These are phyloP conservation scores for Orbilia oligospora DNA, from an alignment of 2,329 filamentous ascomycete species.

Conservation along the genomic window DNA sequence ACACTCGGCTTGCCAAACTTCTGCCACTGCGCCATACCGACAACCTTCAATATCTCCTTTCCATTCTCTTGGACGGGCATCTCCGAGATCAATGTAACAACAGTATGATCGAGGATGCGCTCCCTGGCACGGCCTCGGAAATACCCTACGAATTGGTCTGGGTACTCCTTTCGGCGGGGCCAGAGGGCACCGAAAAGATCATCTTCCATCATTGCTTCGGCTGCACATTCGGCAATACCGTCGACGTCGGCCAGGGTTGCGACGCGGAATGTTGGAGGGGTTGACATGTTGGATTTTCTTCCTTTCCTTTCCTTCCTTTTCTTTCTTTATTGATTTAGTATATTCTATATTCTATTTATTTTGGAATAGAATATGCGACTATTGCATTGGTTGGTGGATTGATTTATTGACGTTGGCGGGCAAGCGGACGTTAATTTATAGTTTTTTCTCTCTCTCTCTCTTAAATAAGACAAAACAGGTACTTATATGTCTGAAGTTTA, in stretches of 20 bases:
- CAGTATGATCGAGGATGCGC: conserved; percentile 31
- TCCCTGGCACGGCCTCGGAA: conserved; percentile 36
- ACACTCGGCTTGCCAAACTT: conserved; percentile 33
- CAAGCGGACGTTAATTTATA: conserved; percentile 11
- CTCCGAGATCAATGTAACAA: conserved; percentile 41
- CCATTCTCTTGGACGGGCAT: conserved; percentile 22
- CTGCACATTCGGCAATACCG: conserved; percentile 38
- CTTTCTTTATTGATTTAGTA: neutral
- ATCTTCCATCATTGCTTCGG: conserved; percentile 48
- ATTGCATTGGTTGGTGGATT: neutral
- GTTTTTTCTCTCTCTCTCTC: neutral
- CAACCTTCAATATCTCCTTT: conserved; percentile 23
- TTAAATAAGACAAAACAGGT: too few relatives aligned
- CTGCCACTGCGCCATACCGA: conserved; percentile 53
- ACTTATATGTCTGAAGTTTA: too few relatives aligned
- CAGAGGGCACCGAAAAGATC: conserved; percentile 51
- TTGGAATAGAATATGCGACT: neutral
- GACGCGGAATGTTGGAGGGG: conserved; percentile 31
- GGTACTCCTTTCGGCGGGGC: conserved; percentile 39
- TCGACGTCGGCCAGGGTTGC: conserved; percentile 44
- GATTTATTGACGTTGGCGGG: neutral
- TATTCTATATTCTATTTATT: too few relatives aligned
- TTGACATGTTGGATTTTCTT: conserved; percentile 18
- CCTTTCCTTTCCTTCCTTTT: neutral
- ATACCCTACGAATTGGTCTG: conserved; percentile 29